Conservation (phyloP, 805 yeast species). For the Phaffomyces opuntiae region DNA sequence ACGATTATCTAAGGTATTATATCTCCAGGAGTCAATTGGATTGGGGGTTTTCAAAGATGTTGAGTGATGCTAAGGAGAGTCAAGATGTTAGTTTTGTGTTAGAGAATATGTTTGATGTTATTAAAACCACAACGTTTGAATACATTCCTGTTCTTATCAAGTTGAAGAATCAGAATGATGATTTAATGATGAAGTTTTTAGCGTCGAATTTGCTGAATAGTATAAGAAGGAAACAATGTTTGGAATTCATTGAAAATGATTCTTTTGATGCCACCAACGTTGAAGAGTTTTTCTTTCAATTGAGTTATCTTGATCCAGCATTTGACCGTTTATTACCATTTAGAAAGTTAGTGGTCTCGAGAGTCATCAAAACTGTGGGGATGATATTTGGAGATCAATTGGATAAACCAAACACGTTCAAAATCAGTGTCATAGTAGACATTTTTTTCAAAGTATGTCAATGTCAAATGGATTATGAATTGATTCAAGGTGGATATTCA, state of each 20-base stretch:
- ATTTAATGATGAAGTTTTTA: constrained; percentile 10
- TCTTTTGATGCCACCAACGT: constrained; percentile 1
- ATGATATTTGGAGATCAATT: not conserved
- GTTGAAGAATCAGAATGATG: constrained; percentile 2
- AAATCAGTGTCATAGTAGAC: constrained; percentile 9
- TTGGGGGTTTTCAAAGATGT: not conserved
- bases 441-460: not conserved
- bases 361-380: constrained; percentile 1
- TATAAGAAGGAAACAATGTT: constrained; percentile 5
- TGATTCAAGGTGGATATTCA: not conserved
- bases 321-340: constrained; percentile 14
- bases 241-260: not conserved
- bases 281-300: constrained; percentile 9
- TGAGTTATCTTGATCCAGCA: constrained; percentile 15
- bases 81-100: constrained; percentile 2
- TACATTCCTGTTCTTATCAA: constrained; percentile 10
- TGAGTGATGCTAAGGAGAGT: not conserved
- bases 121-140: constrained; percentile 1
- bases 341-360: constrained; percentile 6
- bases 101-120: constrained; percentile 6
- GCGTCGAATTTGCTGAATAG: constrained; percentile 7
- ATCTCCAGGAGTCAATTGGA: constrained; percentile 7
- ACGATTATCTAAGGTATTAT: constrained; percentile 1
- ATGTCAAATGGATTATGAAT: not conserved
- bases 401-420: constrained; percentile 4